These are phyloP conservation scores for Juncus effusus DNA, from an alignment of 176 grass and related monocot genomes.

Conservation along the genomic window DNA sequence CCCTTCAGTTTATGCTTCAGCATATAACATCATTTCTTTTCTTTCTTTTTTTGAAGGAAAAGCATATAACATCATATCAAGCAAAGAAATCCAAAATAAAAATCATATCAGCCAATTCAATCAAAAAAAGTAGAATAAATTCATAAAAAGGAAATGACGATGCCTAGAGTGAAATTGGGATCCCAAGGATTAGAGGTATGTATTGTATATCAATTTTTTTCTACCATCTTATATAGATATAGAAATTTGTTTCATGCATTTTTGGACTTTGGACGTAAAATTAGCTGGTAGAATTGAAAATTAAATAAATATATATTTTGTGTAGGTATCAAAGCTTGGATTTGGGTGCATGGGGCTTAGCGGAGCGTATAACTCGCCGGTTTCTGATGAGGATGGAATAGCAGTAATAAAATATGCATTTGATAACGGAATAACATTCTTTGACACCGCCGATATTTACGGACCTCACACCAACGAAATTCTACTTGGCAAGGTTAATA, in stretches of 20 bases:
- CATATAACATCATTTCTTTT: no score
- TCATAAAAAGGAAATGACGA: neutral
- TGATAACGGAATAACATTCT: slow-evolving; percentile 63
- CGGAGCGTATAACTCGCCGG: slow-evolving; percentile 45
- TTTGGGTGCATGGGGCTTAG: slow-evolving; percentile 70
- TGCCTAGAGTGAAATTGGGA: slow-evolving; percentile 31
- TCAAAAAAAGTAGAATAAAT: no score
- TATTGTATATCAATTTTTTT: no score
- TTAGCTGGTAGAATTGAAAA: no score
- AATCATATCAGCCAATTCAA: no score
- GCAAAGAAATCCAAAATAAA: no score
- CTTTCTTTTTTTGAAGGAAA: no score
- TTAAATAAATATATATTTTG: neutral
- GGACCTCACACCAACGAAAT: slow-evolving; percentile 62
- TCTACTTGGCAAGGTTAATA: slow-evolving; percentile 59
- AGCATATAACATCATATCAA: no score
- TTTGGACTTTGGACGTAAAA: no score
- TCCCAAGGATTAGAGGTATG: slow-evolving; percentile 38
- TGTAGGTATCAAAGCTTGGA: slow-evolving; percentile 75
- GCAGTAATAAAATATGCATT: slow-evolving; percentile 68
- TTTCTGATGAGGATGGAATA: slow-evolving; percentile 44
- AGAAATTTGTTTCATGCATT: no score
- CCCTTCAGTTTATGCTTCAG: no score
- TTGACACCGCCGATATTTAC: slow-evolving; percentile 76
- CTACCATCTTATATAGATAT: no score